Evolutionary conservation across 163 green algal species (phyloP), one percentile per base, ranked within the genome.

Genomic region (Coccomyxa subellipsoidea): DNA sequence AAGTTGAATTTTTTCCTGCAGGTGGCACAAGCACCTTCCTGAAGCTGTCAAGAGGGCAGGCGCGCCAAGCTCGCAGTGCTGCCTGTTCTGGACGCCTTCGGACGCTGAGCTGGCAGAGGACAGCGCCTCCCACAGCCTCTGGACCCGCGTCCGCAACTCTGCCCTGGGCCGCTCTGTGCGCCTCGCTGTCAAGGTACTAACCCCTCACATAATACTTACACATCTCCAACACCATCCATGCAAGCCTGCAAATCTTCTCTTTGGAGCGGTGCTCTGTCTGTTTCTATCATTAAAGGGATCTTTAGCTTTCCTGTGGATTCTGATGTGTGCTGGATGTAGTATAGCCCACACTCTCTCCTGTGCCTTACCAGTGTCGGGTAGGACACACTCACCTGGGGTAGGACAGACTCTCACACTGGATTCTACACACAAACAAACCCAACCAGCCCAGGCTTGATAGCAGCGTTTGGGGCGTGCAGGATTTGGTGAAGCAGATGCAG

Each of bases 11-110:
- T 35, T 66, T 8, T 2, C 1, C 7, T 34, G 77, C 84, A 90
- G 88, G 79, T 94, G 90, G 90, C 71, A 83, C 32, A 23, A 35
- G 29, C 81, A 88, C 75, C 83, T 94, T 75, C 90, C 90, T 0
- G 10, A 34, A 18, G 79, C 86, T 69, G 38, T 92, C 34, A 54
- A 32, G 59, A 81, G 70, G 0, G 87, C 88, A 18, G 88, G 82
- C 0, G 75, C 40, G 0, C 84, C 82, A 18, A 88, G 88, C 25
- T 79, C 80, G 12, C 75, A 86, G 0, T 94, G 90, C 81, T 84
- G 84, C 77, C 83, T 93, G 29, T 91, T 94, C 83, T 94, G 90
- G 90, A 89, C 89, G 12, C 86, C 83, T 3, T 34, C 79, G 18
- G 78, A 47, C 27, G 78, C 36, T 15, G 76, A 38, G 2, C 29